phyloP scores from a whole-genome alignment of 306 rosid species.

The Acacia confusa region DNA sequence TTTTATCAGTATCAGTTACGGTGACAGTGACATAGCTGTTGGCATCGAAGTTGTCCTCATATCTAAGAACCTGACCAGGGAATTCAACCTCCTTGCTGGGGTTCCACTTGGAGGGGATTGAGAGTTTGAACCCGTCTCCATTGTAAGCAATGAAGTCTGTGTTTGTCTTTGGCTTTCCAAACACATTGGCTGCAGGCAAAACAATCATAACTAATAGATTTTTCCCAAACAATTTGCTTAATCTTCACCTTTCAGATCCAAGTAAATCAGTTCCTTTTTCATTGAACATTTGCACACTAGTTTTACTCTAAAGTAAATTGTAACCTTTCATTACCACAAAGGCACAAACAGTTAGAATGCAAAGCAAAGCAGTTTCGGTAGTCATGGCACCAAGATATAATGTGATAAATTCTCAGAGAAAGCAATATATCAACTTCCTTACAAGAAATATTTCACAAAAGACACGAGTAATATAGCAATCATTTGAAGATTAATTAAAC shows the following conservation, averaged over 20 bases:
- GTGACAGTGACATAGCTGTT: constrained; percentile 67
- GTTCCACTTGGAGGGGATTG: constrained; percentile 91
- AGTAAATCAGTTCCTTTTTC: neutral
- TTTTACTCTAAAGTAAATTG: constrained; percentile 3
- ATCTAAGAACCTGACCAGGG: constrained; percentile 86
- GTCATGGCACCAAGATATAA: neutral
- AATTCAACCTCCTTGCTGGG: constrained; percentile 88
- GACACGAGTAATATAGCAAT: neutral
- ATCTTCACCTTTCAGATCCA: constrained; percentile 8
- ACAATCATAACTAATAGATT: constrained; percentile 6
- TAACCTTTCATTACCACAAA: neutral
- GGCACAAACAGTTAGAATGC: neutral
- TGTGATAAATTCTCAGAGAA: neutral
- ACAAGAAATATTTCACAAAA: neutral
- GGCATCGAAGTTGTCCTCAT: constrained; percentile 85
- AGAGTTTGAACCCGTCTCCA: constrained; percentile 85
- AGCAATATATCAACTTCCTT: constrained; percentile 1
- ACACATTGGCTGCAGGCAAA: constrained; percentile 79
- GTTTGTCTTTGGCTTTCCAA: constrained; percentile 89
- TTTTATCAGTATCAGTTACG: constrained; percentile 77
- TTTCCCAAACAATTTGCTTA: constrained; percentile 3
- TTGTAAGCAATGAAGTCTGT: constrained; percentile 76
- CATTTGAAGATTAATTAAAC: neutral
- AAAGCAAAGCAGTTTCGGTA: neutral
- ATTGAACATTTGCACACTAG: neutral